Conservation (phyloP, 768 basidiomycete genomes). For the Tricholoma bakamatsutake region DNA sequence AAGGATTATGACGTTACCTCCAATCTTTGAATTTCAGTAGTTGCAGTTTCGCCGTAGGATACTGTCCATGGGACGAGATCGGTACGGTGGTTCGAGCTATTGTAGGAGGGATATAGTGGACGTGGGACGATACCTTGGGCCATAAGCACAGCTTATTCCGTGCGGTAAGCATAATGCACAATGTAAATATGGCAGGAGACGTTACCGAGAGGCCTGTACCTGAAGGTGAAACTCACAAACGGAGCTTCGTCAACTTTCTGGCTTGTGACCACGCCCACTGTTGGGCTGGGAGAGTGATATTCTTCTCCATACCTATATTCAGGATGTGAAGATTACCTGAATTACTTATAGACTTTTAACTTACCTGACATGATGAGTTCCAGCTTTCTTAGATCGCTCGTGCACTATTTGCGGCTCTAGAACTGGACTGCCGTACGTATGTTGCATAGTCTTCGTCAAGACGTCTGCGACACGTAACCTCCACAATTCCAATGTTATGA, state of each 20-base stretch:
- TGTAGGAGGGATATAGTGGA: neutral
- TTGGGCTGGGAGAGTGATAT: slow-evolving; percentile 21
- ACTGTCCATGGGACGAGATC: neutral
- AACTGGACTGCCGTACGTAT: slow-evolving; percentile 18
- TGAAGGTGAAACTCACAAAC: slow-evolving; percentile 25
- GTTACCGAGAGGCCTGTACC: slow-evolving; percentile 29
- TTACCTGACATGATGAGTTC: slow-evolving; percentile 27
- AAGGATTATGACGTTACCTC: neutral
- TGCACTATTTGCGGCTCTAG: slow-evolving; percentile 25
- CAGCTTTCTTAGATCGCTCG: slow-evolving; percentile 29
- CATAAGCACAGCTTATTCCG: slow-evolving; percentile 1
- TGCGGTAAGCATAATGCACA: neutral
- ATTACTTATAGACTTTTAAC: neutral
- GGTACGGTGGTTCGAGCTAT: neutral
- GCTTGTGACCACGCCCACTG: slow-evolving; percentile 24
- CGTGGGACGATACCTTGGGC: slow-evolving; percentile 9
- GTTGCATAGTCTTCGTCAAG: slow-evolving; percentile 17
- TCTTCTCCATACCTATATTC: slow-evolving; percentile 23
- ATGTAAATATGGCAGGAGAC: neutral
- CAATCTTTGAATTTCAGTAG: neutral
- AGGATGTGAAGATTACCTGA: neutral
- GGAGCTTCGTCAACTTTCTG: slow-evolving; percentile 18
- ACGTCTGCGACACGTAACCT: slow-evolving; percentile 20
- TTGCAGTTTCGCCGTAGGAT: neutral
- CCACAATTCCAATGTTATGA: slow-evolving; percentile 28